Evolutionary conservation across 495 filamentous ascomycete species (phyloP), one percentile per base, ranked within the genome.

Genomic region (Mycothermus thermophilus): DNA sequence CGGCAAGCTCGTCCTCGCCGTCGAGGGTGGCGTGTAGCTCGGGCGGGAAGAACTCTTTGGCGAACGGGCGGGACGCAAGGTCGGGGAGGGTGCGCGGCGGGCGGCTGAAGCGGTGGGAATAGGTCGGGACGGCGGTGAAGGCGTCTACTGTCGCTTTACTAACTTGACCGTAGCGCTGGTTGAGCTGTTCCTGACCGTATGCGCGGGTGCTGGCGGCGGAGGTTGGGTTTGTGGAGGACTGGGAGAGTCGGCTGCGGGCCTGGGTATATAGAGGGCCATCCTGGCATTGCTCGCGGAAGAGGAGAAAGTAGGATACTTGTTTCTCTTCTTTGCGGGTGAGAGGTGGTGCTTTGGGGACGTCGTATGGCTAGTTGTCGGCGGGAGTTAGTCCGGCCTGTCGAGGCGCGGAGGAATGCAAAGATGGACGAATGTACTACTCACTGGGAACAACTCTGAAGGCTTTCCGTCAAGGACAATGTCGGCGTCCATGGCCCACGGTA

Each of bases 21-120:
- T 69, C 64, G 1, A 73, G 49, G 10, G 66, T 65, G 8, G 48
- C 48, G 54, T 65, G 66, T 5, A 73, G 57, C 41, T 73, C 69
- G 30, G 60, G 42, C 0, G 69, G 69, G 41, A 69, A 72, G 33
- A 71, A 57, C 10, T 64, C 58, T 13, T 59, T 62, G 27, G 58
- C 58, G 23, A 69, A 66, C 1, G 55, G 50, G 28, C 51, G 48
- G 9, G 52, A 49, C 25, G 44, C 54, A 4, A 71, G 54, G 30
- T 68, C 58, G 0, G 69, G 69, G n/a, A 73, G 44, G 0, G 53
- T 56, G 15, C 67, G 54, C 20, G 59, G 57, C 12, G 55, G 47
- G 11, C 55, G 54, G n/a, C 41, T 43, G 40, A 68, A 70, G 29
- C 51, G 53, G 45, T 64, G 50, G 15, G 62, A 64, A 44, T 71